A percentile compares a stretch with the other conserved stretches of the same genome.
phyloP scores from a whole-genome alignment of 148 eudicot genomes.

The Suaeda aralocaspica region DNA sequence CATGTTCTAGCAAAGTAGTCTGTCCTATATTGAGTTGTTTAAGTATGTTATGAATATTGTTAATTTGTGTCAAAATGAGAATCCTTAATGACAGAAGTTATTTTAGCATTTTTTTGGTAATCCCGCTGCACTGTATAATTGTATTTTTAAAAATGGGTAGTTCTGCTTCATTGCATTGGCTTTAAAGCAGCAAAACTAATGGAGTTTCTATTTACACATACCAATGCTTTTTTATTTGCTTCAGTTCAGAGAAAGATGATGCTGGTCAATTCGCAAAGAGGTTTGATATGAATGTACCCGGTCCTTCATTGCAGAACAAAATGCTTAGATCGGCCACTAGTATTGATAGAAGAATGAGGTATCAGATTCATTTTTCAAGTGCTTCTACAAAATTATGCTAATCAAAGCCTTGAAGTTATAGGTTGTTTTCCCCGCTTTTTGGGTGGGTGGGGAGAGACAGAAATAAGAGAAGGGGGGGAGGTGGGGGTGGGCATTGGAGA shows the following conservation, averaged over 20 bases:
- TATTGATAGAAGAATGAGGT: constrained; percentile 62
- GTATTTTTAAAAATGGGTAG: not conserved
- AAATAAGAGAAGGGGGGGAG: not conserved
- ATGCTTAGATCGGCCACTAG: constrained; percentile 62
- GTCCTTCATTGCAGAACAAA: constrained; percentile 67
- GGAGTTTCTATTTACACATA: not conserved
- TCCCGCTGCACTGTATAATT: not conserved
- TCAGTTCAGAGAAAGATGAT: constrained; percentile 84
- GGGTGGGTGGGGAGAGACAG: not conserved
- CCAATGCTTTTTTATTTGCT: constrained; percentile 19
- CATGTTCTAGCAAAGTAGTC: not conserved
- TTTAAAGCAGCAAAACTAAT: not conserved
- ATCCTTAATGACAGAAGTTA: constrained; percentile 1
- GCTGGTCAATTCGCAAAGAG: constrained; percentile 45
- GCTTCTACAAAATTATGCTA: not conserved
- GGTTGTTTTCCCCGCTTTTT: not conserved
- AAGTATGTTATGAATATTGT: not conserved
- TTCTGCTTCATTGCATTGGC: not conserved
- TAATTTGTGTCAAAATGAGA: not conserved
- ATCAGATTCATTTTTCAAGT: not conserved
- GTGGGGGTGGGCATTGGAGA: not conserved
- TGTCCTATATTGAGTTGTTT: not conserved
- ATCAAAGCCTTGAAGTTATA: not conserved
- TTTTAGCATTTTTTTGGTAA: constrained; percentile 7
- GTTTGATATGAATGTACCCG: constrained; percentile 54